A percentile compares a stretch with the other conserved stretches of the same genome.
Conservation (phyloP, 805 yeast genomes). For the Ogataea paradorogensis region DNA sequence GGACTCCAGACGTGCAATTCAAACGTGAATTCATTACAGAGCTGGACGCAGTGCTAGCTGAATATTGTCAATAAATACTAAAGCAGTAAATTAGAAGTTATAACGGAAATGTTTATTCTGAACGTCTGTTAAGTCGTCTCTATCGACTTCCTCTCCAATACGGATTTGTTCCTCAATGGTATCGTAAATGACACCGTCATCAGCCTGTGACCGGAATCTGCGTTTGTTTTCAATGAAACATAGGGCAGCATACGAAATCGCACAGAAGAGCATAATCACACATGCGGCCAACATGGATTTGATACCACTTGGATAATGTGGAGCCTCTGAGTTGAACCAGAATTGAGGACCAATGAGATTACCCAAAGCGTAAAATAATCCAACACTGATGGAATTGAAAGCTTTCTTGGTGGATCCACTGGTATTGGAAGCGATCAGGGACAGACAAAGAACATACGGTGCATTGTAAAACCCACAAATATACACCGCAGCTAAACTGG, state of each 20-base stretch:
- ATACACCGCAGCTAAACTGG: conserved; percentile 25
- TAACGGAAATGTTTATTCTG: conserved; percentile 59
- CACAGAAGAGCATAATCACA: conserved; percentile 22
- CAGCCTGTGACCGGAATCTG: conserved; percentile 36
- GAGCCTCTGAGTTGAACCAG: conserved; percentile 50
- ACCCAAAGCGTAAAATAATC: conserved; percentile 54
- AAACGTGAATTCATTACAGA: conserved; percentile 14
- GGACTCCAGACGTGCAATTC: conserved; percentile 23
- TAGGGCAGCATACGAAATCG: conserved; percentile 16
- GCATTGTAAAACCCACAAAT: conserved; percentile 23
- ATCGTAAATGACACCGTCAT: neutral
- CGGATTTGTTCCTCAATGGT: conserved; percentile 16
- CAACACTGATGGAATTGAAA: conserved; percentile 30
- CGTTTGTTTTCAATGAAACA: conserved; percentile 43
- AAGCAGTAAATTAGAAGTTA: conserved; percentile 23
- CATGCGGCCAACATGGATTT: conserved; percentile 37
- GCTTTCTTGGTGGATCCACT: conserved; percentile 68
- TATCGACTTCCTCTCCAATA: conserved; percentile 19
- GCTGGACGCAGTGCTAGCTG: conserved; percentile 12
- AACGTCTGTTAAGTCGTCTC: conserved; percentile 52
- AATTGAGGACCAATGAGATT: conserved; percentile 64
- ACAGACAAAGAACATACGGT: conserved; percentile 22
- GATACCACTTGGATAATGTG: conserved; percentile 56
- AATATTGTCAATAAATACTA: neutral
- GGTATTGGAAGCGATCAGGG: conserved; percentile 37